Evolutionary conservation across 257 asterid species (phyloP), one percentile per base, ranked within the genome.

Genomic region (Scutellaria minor): DNA sequence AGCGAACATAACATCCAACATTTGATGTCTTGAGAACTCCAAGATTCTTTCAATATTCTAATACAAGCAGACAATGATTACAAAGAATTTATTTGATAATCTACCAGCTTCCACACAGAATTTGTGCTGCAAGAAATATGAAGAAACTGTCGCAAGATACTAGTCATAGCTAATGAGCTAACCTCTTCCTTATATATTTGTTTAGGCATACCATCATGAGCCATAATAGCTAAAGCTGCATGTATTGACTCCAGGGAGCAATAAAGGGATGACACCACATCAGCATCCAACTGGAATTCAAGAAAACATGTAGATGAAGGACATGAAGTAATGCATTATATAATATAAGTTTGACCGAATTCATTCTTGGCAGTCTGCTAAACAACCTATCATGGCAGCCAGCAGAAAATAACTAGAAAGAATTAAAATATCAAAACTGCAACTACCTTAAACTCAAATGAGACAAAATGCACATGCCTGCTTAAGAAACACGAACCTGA

Each of bases 171-270:
- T 51, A 53, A 73, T 40, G 76, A 60, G 61, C 66, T 76, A 78
- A 90, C 99, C 93, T 95, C 99, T 82, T 95, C 99, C 66, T 90
- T 90, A 75, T 95, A 95, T 41, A 95, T 84, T 83, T 86, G 96
- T 80, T 95, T 95, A 64, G 99, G 94, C 99, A 95, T 87, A 81
- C 85, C 96, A 77, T 72, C 84, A 81, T 80, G 81, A 71, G 92
- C 89, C 94, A 95, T 85, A 78, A 95, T 83, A 64, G 90, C 93
- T 78, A 95, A 87, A 82, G 98, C 88, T 62, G 96, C 99, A 80
- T 87, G 98, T 83, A 90, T 89, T 2, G 98, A 87, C 85, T 95
- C 99, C 87, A 95, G 77, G 61, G 98, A 89, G 58, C 94, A 83
- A 81, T 73, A 86, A 86, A 95, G 85, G 63, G 96, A 80, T 14